Evolutionary conservation across 192 early-diverging fungal species (phyloP), one percentile per base, ranked within the genome.

Genomic region (Linnemannia zychae): DNA sequence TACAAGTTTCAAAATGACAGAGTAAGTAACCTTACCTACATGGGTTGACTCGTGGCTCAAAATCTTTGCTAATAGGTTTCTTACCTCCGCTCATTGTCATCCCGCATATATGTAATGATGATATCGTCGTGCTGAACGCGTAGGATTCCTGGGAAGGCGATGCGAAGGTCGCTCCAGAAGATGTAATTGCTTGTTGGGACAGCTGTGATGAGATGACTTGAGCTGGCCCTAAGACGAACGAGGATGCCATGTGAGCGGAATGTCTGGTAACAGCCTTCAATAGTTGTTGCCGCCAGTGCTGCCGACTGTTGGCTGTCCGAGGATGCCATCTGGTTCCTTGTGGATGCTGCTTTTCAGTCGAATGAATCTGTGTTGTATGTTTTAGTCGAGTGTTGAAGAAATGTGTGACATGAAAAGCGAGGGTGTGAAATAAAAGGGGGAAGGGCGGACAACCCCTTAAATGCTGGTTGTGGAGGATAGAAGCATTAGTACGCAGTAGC

Each of bases 271-370:
- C 15, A 3, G 57, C 11, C 28, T 31, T 63, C 28, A 15, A 0
- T 28, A 13, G 57, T 31, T 63, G 57, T 63, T 31, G 48, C 1
- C 16, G 24, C 28, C 3, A 24, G 28, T 63, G 57, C 31, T 63
- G 57, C 31, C 9, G 57, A 24, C 2, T 28, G 57, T 63, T 63
- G 57, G 57, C 57, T 63, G 57, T 63, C 57, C 57, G 28, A 63
- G 57, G 57, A 63, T 63, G 57, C 57, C 57, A 63, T 63, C 31
- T 63, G 57, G 57, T 63, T 63, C 28, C 57, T 24, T 63, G 57
- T 12, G 28, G 7, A 28, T 33, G 24, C 15, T 44, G 40, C 9
- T 44, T 44, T 44, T 9, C 40, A 9, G 40, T 9, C 40, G 40
- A 44, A 44, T 44, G 40, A 44, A 44, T 28, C 57, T 0, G 57